Evolutionary conservation across 441 rosid genomes (phyloP), one percentile per base, ranked within the genome.

Genomic region (Bocquillonia castaneifolia): DNA sequence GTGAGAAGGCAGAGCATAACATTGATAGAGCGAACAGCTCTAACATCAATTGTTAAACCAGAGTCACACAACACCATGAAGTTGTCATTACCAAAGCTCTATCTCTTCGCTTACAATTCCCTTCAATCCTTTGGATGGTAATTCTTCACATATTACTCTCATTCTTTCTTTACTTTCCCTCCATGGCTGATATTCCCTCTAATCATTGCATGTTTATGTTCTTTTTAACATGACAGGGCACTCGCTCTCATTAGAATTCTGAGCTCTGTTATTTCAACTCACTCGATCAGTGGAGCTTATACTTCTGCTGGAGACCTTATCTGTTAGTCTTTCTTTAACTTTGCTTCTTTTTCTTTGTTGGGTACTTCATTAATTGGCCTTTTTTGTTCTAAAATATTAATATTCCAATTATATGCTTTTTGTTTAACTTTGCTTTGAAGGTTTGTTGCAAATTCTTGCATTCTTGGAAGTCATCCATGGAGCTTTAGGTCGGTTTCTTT

Each of bases 381-480:
- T 23, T 60, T 26, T 44, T 17, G 42, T 20, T 59, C 23, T 1
- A 7, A n/a, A 23, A 40, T 63, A 12, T 17, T 61, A 2, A 59
- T 25, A 13, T n/a, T 59, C 4, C 15, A 22, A 6, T 60, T 1
- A 10, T 40, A 1, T 15, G 1, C 14, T 7, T n/a, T 12, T 39
- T 6, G 59, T 60, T 12, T 70, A 20, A 55, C 50, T 22, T 3
- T 70, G 48, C 54, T 31, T 39, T 75, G 69, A 75, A 90, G 98
- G 86, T 83, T 66, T 85, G 70, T 76, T 90, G 34, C 96, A 93
- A 73, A 66, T 73, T 59, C 77, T 31, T 75, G 75, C 90, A 10
- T 76, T 88, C 75, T 67, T 86, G 80, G 98, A 93, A 81, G 89
- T 91, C 56, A 67, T 91, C 65, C 96, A 93, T 80, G 97, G 95